Percentiles rank a stretch among this genome's conserved stretches.
These are phyloP conservation scores for Plasmodium inui DNA, from an alignment of 169 alveolate genomes.

Conservation along the genomic window DNA sequence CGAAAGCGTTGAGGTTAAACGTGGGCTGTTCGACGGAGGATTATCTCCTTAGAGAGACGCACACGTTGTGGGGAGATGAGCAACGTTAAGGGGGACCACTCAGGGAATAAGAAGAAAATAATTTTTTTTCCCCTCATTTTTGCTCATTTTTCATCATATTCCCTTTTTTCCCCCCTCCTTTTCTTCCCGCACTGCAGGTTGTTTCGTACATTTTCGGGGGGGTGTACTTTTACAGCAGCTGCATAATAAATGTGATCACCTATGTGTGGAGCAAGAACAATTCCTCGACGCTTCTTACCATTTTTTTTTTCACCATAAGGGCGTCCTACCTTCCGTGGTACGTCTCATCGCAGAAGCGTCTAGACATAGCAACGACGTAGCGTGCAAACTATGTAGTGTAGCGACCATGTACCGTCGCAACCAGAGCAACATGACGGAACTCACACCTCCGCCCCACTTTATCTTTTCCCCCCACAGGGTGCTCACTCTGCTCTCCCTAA, in stretches of 20 bases:
- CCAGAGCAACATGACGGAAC: background rate
- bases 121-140: background rate
- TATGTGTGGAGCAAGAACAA: constrained; percentile 94
- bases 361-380: background rate
- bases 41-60: background rate
- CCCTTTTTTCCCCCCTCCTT: too few relatives aligned
- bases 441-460: background rate
- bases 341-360: background rate
- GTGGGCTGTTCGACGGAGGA: background rate
- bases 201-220: constrained; percentile 84
- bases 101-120: background rate
- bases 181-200: constrained; percentile 30
- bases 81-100: background rate
- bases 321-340: constrained; percentile 94
- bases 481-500: constrained; percentile 84
- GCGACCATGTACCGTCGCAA: background rate
- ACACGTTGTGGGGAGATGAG: background rate
- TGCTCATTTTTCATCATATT: too few relatives aligned
- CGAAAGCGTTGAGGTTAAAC: background rate
- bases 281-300: constrained; percentile 89
- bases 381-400: background rate
- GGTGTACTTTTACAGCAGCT: constrained; percentile 91
- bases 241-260: constrained; percentile 93
- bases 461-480: constrained; percentile 77
- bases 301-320: constrained; percentile 89